These are phyloP conservation scores for Rubus idaeus DNA, from an alignment of 306 rosid genomes.

Conservation along the genomic window DNA sequence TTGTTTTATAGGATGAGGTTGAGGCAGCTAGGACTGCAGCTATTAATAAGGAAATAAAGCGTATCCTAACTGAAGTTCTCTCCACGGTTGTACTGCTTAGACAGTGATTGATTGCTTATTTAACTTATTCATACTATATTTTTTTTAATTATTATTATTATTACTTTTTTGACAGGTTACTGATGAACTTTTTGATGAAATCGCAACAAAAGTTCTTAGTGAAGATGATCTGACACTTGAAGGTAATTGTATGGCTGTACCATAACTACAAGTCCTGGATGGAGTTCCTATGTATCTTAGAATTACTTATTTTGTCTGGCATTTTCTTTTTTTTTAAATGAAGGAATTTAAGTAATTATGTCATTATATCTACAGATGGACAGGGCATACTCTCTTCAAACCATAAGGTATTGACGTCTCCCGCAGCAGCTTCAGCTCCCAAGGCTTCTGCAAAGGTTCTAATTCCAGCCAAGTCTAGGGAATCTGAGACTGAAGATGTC, in stretches of 20 bases:
- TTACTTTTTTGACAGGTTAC: conserved; percentile 64
- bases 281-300: conserved; percentile 1
- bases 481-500: conserved; percentile 43
- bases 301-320: neutral
- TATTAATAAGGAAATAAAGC: conserved; percentile 88
- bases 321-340: no score
- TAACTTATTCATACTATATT: conserved; percentile 17
- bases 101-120: conserved; percentile 15
- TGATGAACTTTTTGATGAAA: conserved; percentile 92
- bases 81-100: conserved; percentile 57
- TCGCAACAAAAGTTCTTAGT: conserved; percentile 77
- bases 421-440: conserved; percentile 41
- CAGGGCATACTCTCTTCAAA: conserved; percentile 43
- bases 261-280: conserved; percentile 15
- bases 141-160: conserved; percentile 23
- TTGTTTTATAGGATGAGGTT: conserved; percentile 54
- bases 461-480: conserved; percentile 58
- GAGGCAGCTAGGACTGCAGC: conserved; percentile 80
- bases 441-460: conserved; percentile 73
- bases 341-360: neutral
- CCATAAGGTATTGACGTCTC: conserved; percentile 47
- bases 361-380: conserved; percentile 44
- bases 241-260: conserved; percentile 43
- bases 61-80: conserved; percentile 88
- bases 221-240: conserved; percentile 72